Percentiles rank a stretch among this genome's conserved stretches.
Evolutionary conservation across 192 early-diverging fungal genomes (phyloP).

Genomic region (Coemansia sp.): DNA sequence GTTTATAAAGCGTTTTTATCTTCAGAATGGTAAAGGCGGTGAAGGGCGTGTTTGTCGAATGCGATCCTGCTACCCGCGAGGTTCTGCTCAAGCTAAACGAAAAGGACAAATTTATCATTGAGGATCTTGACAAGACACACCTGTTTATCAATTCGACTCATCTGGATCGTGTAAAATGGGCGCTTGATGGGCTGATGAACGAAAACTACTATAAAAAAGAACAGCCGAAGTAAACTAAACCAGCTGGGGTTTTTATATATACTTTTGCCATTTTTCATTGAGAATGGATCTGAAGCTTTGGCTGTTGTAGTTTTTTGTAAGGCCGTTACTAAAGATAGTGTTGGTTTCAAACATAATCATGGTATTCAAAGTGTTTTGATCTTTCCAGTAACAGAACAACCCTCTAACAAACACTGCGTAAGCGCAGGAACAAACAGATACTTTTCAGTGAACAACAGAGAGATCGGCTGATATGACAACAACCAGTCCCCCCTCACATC

Average conservation of each 20-base stretch:
- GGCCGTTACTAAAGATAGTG: not conserved
- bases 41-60: slow-evolving; percentile 61
- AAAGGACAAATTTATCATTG: slow-evolving; percentile 73
- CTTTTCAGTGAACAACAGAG: slow-evolving; percentile 1
- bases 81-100: slow-evolving; percentile 72
- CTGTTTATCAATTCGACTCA: slow-evolving; percentile 69
- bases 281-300: not conserved
- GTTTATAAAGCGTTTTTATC: not conserved
- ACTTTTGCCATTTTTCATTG: not conserved
- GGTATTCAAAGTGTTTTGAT: not conserved
- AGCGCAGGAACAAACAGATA: not conserved
- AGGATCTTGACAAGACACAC: slow-evolving; percentile 81
- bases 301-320: not conserved
- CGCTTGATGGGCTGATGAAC: slow-evolving; percentile 72
- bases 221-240: not conserved
- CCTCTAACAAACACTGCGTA: not conserved
- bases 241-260: no score
- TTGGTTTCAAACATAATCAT: slow-evolving; percentile 3
- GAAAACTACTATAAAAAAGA: slow-evolving; percentile 68
- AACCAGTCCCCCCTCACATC: slow-evolving; percentile 37
- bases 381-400: not conserved
- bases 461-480: slow-evolving; percentile 39
- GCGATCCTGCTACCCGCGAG: slow-evolving; percentile 77
- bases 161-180: slow-evolving; percentile 59
- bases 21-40: slow-evolving; percentile 43